phyloP scores from a whole-genome alignment of 2,329 filamentous ascomycete species.

The Neospermospora avenae region DNA sequence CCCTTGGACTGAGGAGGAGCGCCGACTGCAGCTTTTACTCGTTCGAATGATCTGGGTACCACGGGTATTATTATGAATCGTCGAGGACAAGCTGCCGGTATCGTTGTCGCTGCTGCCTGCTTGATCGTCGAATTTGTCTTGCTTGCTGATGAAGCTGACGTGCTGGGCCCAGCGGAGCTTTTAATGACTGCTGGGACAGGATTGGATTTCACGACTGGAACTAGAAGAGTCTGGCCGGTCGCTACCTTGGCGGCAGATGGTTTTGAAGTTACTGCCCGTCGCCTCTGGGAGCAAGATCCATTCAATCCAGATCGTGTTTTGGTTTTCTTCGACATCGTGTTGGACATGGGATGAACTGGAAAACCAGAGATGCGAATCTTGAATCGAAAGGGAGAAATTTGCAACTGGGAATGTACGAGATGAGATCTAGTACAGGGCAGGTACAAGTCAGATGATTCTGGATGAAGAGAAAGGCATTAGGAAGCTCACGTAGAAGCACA shows the following conservation, averaged over 20 bases:
- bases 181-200: neutral
- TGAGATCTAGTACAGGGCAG: neutral
- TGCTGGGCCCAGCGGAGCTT: neutral
- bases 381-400: no score
- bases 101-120: neutral
- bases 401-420: neutral
- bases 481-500: neutral
- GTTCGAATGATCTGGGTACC: neutral
- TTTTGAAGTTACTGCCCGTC: neutral
- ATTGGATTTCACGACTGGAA: no score
- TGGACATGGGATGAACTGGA: neutral
- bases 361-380: neutral
- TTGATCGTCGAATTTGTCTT: neutral
- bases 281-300: neutral
- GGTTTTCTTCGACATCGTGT: neutral
- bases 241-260: neutral
- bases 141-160: neutral
- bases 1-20: neutral
- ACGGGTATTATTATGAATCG: neutral
- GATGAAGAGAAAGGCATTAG: neutral
- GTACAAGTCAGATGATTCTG: neutral
- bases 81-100: neutral
- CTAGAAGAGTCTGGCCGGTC: no score
- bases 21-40: no score
- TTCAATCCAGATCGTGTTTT: neutral